These are phyloP conservation scores for Pseudotsuga menziesii DNA, from an alignment of 75 land plant genomes.

Conservation along the genomic window DNA sequence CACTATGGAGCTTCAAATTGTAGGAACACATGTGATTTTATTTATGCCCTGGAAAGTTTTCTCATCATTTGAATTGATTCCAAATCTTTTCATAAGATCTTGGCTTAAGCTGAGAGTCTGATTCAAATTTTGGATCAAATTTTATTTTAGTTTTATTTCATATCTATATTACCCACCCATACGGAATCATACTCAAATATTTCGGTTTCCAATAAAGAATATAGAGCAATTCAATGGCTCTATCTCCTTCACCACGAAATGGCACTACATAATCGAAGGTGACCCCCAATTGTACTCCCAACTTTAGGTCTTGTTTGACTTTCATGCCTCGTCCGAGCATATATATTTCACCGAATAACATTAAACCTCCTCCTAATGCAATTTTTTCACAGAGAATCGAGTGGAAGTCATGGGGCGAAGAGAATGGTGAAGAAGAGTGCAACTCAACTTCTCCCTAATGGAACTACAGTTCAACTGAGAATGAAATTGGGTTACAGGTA, in stretches of 20 bases:
- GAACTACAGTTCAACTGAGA: conserved; percentile 37
- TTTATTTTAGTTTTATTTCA: too few relatives aligned
- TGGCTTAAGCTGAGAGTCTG: too few relatives aligned
- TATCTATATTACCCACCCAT: too few relatives aligned
- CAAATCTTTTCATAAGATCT: too few relatives aligned
- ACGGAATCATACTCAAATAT: too few relatives aligned
- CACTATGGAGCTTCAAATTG: too few relatives aligned
- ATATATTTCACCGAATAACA: conserved; percentile 17
- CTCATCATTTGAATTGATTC: too few relatives aligned
- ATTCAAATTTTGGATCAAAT: too few relatives aligned
- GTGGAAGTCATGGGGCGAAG: conserved; percentile 79
- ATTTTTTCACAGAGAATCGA: conserved; percentile 53
- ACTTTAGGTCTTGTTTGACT: conserved; percentile 35
- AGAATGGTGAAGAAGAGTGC: conserved; percentile 24
- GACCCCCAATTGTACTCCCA: conserved; percentile 37
- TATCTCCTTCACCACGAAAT: not conserved
- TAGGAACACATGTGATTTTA: too few relatives aligned
- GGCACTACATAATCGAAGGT: not conserved
- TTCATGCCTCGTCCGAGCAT: conserved; percentile 16
- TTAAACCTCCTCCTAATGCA: conserved; percentile 6
- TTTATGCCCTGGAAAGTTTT: too few relatives aligned
- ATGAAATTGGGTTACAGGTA: conserved; percentile 85
- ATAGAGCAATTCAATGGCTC: not conserved
- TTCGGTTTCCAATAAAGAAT: too few relatives aligned
- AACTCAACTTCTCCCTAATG: conserved; percentile 40